phyloP scores from a whole-genome alignment of 768 basidiomycete species.

The Collybiopsis confluens region DNA sequence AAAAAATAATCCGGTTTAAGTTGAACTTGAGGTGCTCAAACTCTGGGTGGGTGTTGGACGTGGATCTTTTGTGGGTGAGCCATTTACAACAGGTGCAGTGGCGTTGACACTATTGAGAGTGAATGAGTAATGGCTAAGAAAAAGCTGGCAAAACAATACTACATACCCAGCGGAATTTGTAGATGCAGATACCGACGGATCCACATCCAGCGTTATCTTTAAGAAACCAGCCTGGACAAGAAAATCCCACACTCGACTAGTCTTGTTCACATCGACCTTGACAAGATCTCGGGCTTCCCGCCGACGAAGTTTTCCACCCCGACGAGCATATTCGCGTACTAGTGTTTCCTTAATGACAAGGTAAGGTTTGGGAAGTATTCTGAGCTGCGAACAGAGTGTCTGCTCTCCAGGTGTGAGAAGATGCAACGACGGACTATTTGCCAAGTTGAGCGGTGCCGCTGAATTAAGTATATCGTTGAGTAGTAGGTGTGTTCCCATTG shows the following conservation, averaged over 20 bases:
- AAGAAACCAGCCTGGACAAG: conserved; percentile 81
- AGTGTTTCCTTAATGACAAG: conserved; percentile 94
- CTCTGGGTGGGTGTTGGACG: background rate
- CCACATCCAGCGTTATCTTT: conserved; percentile 58
- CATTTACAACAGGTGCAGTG: background rate
- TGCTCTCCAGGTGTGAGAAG: conserved; percentile 88
- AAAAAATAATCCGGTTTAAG: no score
- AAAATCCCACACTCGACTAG: conserved; percentile 90
- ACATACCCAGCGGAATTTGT: conserved; percentile 14
- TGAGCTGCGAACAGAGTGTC: conserved; percentile 79
- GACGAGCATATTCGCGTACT: conserved; percentile 86
- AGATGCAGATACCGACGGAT: conserved; percentile 14
- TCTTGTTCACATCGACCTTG: conserved; percentile 93
- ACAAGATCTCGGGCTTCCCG: conserved; percentile 87
- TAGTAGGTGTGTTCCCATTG: background rate
- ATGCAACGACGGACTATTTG: conserved; percentile 86
- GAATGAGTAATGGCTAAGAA: background rate
- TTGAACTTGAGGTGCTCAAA: no score
- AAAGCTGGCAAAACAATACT: background rate
- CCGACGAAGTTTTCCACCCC: conserved; percentile 83
- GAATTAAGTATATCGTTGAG: background rate
- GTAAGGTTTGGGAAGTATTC: conserved; percentile 93
- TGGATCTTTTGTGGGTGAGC: background rate
- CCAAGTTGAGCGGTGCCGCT: conserved; percentile 75
- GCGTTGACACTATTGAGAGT: background rate